phyloP scores from a whole-genome alignment of 2,329 filamentous ascomycete species.

The Nigrospora osmanthi region DNA sequence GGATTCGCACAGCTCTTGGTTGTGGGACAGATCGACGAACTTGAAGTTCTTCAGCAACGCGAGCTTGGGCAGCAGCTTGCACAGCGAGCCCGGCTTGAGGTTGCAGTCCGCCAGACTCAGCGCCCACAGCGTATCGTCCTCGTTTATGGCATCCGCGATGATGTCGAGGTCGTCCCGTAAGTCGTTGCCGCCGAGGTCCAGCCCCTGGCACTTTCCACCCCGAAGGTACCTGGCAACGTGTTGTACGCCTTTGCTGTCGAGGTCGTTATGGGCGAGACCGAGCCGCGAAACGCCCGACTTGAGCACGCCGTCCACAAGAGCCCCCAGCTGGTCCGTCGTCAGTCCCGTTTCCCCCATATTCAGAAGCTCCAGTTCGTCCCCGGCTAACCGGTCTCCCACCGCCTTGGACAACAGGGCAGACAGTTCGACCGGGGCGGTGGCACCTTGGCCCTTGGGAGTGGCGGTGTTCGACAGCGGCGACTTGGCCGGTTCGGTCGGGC shows the following conservation, averaged over 20 bases:
- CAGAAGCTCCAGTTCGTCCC: constrained; percentile 70
- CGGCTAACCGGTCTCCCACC: constrained; percentile 68
- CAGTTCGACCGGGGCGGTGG: constrained; percentile 34
- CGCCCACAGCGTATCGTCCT: constrained; percentile 59
- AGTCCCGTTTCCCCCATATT: constrained; percentile 75
- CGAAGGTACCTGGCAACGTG: constrained; percentile 72
- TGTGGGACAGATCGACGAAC: constrained; percentile 90
- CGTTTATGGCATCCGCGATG: constrained; percentile 43
- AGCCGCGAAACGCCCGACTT: constrained; percentile 71
- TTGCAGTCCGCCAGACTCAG: constrained; percentile 83
- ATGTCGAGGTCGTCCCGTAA: constrained; percentile 45
- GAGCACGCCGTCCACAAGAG: constrained; percentile 74
- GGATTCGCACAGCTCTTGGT: constrained; percentile 68
- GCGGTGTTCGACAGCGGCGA: constrained; percentile 16
- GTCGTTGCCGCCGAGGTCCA: constrained; percentile 86
- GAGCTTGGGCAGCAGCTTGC: constrained; percentile 67
- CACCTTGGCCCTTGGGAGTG: constrained; percentile 16
- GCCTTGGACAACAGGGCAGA: constrained; percentile 65
- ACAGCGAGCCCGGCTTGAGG: constrained; percentile 64
- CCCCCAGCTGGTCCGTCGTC: constrained; percentile 61
- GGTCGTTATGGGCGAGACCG: constrained; percentile 73
- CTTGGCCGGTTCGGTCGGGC: constrained; percentile 12
- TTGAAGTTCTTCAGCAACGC: constrained; percentile 64
- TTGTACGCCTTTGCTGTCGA: constrained; percentile 65
- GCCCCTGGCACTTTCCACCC: constrained; percentile 71